These are phyloP conservation scores for Talaromyces rugulosus DNA, from an alignment of 2,329 filamentous ascomycete species.

Conservation along the genomic window DNA sequence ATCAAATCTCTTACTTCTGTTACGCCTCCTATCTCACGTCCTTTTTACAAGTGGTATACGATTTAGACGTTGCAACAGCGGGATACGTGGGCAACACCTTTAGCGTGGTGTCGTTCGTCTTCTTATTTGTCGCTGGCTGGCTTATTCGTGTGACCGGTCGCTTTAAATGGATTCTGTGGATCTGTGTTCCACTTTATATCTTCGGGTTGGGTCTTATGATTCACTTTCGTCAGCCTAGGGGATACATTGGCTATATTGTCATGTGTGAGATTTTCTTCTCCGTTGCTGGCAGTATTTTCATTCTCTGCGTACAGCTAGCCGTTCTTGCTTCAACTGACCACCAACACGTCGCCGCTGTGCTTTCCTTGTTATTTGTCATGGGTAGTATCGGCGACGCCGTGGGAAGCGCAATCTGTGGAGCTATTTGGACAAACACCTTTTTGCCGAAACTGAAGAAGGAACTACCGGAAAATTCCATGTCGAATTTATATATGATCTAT, in stretches of 20 bases:
- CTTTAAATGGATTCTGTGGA: conserved; percentile 49
- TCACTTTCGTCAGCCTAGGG: conserved; percentile 45
- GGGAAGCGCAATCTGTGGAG: conserved; percentile 25
- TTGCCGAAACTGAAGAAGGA: conserved; percentile 38
- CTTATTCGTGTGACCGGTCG: conserved; percentile 45
- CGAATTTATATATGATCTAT: conserved; percentile 12
- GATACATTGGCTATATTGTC: conserved; percentile 46
- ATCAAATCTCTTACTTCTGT: conserved; percentile 31
- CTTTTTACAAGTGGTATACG: conserved; percentile 34
- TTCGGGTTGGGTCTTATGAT: conserved; percentile 51
- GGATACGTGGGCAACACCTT: conserved; percentile 46
- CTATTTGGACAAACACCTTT: conserved; percentile 45
- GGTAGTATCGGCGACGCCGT: conserved; percentile 30
- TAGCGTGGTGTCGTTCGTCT: conserved; percentile 51
- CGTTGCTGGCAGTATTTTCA: conserved; percentile 47
- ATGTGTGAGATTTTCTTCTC: conserved; percentile 55
- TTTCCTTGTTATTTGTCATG: conserved; percentile 41
- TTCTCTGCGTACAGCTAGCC: conserved; percentile 51
- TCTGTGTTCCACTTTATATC: conserved; percentile 47
- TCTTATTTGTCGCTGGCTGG: conserved; percentile 51
- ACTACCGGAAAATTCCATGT: conserved; percentile 31
- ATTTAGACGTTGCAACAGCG: conserved; percentile 26
- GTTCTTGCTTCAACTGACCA: conserved; percentile 50
- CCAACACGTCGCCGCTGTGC: conserved; percentile 48
- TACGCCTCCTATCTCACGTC: conserved; percentile 30